Evolutionary conservation across 2,329 filamentous ascomycete species (phyloP).

Genomic region (Neofusicoccum cordaticola): DNA sequence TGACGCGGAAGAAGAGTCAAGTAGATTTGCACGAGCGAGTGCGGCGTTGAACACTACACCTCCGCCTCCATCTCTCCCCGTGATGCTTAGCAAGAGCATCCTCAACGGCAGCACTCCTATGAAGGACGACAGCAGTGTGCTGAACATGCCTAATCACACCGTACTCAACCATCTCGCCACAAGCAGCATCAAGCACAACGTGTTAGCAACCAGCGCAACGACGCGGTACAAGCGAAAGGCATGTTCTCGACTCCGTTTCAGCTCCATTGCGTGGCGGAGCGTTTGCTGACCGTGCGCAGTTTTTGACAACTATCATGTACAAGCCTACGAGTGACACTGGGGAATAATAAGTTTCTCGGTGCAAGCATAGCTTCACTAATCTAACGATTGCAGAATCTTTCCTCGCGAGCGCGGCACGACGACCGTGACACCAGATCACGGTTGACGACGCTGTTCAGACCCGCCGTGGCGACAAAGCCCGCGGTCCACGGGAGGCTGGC

Average conservation of each 20-base stretch:
- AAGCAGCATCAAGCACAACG: constrained; percentile 95
- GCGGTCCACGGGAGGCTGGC: not conserved
- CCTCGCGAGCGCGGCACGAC: constrained; percentile 11
- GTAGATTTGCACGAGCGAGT: constrained; percentile 70
- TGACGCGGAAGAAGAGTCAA: constrained; percentile 77
- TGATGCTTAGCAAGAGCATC: constrained; percentile 92
- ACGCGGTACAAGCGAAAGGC: constrained; percentile 98
- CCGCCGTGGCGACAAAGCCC: not conserved
- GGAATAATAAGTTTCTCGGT: constrained; percentile 17
- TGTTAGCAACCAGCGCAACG: constrained; percentile 91
- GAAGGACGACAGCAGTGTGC: constrained; percentile 96
- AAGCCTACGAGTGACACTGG: constrained; percentile 66
- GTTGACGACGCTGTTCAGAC: not conserved
- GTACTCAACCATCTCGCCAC: constrained; percentile 95
- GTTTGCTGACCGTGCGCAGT: constrained; percentile 53
- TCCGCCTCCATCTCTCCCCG: constrained; percentile 77
- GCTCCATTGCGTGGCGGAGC: not conserved
- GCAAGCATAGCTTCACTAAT: constrained; percentile 12
- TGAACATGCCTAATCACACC: constrained; percentile 96
- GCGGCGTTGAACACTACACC: constrained; percentile 75
- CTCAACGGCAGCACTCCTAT: constrained; percentile 86
- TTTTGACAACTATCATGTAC: constrained; percentile 96
- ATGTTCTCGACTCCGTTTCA: constrained; percentile 22
- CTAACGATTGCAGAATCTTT: constrained; percentile 14
- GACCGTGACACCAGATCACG: not conserved